Conservation (phyloP, 2,329 filamentous ascomycete species). For the Teratosphaeria pseudoeucalypti region DNA sequence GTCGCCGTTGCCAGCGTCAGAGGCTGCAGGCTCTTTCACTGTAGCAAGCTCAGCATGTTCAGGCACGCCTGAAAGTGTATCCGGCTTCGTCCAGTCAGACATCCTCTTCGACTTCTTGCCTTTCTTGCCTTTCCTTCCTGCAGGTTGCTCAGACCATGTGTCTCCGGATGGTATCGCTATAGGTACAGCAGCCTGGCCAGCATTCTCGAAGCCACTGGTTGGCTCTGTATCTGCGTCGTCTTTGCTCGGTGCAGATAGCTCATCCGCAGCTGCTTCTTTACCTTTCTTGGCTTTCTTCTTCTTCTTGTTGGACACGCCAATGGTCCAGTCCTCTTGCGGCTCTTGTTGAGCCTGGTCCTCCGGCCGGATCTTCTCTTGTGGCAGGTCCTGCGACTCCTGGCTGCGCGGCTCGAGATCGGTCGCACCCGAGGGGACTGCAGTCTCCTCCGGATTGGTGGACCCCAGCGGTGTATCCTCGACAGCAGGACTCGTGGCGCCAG, state of each 20-base stretch:
- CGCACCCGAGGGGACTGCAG: not conserved
- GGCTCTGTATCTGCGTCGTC: not conserved
- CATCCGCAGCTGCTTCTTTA: slow-evolving; percentile 3
- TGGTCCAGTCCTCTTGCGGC: not conserved
- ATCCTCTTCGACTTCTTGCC: slow-evolving; percentile 10
- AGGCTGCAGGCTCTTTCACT: not conserved
- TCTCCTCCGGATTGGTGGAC: not conserved
- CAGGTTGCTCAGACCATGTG: not conserved
- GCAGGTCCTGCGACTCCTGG: not conserved
- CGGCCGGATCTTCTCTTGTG: not conserved
- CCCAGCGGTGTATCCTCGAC: not conserved
- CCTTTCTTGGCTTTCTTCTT: slow-evolving; percentile 23
- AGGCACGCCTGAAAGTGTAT: not conserved
- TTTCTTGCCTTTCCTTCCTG: slow-evolving; percentile 16
- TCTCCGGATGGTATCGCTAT: not conserved
- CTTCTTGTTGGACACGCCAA: slow-evolving; percentile 6
- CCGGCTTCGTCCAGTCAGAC: not conserved
- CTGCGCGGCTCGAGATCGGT: not conserved
- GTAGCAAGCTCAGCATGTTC: not conserved
- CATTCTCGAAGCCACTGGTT: no score
- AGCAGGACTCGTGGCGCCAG: not conserved
- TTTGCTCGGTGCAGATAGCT: not conserved
- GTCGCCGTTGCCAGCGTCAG: not conserved
- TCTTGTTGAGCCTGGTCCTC: not conserved
- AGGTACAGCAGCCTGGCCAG: not conserved